These are phyloP conservation scores for Diplodia seriata DNA, from an alignment of 2,329 filamentous ascomycete species.

Conservation along the genomic window DNA sequence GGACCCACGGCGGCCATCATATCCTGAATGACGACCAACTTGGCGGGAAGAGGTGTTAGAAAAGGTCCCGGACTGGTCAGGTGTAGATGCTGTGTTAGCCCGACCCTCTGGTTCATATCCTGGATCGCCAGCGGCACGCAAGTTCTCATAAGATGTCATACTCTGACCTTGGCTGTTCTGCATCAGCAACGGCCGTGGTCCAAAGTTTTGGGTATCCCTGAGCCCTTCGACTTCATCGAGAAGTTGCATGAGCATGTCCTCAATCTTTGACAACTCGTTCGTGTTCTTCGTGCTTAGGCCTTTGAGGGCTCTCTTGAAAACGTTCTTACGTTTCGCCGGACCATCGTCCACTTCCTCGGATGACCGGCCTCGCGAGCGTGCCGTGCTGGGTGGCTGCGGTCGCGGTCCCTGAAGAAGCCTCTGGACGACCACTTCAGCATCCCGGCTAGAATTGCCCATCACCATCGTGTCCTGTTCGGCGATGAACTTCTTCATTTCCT, in stretches of 20 bases:
- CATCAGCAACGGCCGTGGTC: constrained; percentile 36
- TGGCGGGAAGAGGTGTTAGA: constrained; percentile 63
- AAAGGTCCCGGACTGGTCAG: constrained; percentile 77
- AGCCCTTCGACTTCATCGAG: constrained; percentile 84
- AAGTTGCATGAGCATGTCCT: constrained; percentile 76
- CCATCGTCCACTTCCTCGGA: constrained; percentile 63
- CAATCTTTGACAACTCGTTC: constrained; percentile 84
- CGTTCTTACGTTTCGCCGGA: constrained; percentile 82
- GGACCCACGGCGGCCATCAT: constrained; percentile 62
- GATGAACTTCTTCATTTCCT: constrained; percentile 92
- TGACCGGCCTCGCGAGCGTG: constrained; percentile 43
- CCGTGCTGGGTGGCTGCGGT: constrained; percentile 67
- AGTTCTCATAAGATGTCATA: constrained; percentile 72
- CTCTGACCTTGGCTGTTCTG: constrained; percentile 53
- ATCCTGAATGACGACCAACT: constrained; percentile 53
- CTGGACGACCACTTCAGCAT: constrained; percentile 84
- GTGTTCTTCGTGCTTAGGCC: constrained; percentile 86
- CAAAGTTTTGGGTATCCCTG: constrained; percentile 50
- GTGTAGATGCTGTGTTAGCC: constrained; percentile 75
- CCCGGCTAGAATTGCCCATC: constrained; percentile 83
- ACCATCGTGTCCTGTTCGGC: constrained; percentile 89
- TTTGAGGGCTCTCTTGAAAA: constrained; percentile 94
- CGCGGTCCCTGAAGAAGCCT: constrained; percentile 85
- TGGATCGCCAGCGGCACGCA: constrained; percentile 71
- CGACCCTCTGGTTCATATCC: constrained; percentile 86